Evolutionary conservation across 176 grass and related monocot genomes (phyloP).

Genomic region (Melocanna baccifera): DNA sequence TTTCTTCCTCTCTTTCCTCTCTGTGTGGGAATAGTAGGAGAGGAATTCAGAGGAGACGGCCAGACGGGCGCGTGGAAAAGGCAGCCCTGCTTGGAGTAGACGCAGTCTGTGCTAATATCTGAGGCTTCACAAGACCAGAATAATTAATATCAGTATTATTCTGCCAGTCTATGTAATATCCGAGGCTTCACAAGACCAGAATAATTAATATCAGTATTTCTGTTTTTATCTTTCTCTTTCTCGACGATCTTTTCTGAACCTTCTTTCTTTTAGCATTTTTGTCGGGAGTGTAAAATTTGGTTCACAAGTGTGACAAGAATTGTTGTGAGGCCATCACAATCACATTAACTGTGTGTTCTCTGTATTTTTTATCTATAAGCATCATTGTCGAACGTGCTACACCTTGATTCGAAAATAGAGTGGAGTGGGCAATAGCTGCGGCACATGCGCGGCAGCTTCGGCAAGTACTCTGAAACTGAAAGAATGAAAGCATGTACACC

Average conservation of each 20-base stretch:
- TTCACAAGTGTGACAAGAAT: too few relatives aligned
- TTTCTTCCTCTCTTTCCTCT: not conserved
- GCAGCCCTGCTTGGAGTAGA: constrained; percentile 18
- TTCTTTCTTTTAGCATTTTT: not conserved
- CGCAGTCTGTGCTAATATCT: constrained; percentile 26
- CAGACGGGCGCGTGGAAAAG: constrained; percentile 52
- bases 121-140: not conserved
- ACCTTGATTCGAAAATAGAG: too few relatives aligned
- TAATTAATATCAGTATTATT: not conserved
- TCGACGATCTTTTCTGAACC: not conserved
- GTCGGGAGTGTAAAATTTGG: too few relatives aligned
- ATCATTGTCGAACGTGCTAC: too few relatives aligned
- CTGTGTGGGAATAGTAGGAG: not conserved
- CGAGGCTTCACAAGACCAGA: not conserved
- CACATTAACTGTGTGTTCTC: too few relatives aligned
- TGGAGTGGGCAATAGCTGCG: too few relatives aligned
- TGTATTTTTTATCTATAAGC: too few relatives aligned
- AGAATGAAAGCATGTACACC: too few relatives aligned
- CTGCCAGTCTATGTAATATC: constrained; percentile 25
- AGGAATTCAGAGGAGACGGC: constrained; percentile 14
- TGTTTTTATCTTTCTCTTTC: not conserved
- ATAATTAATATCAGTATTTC: not conserved
- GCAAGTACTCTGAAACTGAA: too few relatives aligned
- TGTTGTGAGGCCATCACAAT: too few relatives aligned
- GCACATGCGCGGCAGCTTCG: too few relatives aligned